A percentile compares a stretch with the other conserved stretches of the same genome.
phyloP scores from a whole-genome alignment of 257 asterid genomes.

The Pogostemon cablin region DNA sequence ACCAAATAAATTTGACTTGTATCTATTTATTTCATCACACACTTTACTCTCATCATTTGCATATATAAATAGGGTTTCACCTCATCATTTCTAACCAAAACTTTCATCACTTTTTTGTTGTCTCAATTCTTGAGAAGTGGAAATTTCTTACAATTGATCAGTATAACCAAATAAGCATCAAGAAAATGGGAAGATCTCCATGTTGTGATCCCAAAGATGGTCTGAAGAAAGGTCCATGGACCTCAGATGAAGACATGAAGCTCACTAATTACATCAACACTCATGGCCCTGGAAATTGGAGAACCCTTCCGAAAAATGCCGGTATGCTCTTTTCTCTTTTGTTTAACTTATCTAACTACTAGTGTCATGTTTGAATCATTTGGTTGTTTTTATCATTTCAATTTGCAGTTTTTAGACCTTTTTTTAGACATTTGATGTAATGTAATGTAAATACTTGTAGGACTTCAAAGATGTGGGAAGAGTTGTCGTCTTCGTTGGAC shows the following conservation, averaged over 20 bases:
- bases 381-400: no score
- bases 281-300: conserved; percentile 82
- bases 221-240: conserved; percentile 93
- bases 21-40: conserved; percentile 23
- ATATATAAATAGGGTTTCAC: conserved; percentile 41
- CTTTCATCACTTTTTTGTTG: conserved; percentile 18
- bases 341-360: neutral
- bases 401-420: no score
- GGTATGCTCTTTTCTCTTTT: conserved; percentile 40
- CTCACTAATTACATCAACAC: conserved; percentile 57
- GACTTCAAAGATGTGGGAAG: conserved; percentile 84
- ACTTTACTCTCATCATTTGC: conserved; percentile 34
- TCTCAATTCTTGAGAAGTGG: neutral
- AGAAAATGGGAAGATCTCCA: conserved; percentile 81
- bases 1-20: conserved; percentile 78
- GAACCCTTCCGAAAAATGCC: conserved; percentile 76
- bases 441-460: conserved; percentile 32
- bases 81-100: conserved; percentile 43
- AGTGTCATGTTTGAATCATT: no score
- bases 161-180: neutral
- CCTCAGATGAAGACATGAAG: conserved; percentile 70
- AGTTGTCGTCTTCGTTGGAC: conserved; percentile 92
- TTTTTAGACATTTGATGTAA: no score
- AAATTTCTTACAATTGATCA: neutral
- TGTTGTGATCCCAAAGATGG: conserved; percentile 67